Conservation (phyloP, 768 basidiomycete genomes). For the Collybiopsis confluens region DNA sequence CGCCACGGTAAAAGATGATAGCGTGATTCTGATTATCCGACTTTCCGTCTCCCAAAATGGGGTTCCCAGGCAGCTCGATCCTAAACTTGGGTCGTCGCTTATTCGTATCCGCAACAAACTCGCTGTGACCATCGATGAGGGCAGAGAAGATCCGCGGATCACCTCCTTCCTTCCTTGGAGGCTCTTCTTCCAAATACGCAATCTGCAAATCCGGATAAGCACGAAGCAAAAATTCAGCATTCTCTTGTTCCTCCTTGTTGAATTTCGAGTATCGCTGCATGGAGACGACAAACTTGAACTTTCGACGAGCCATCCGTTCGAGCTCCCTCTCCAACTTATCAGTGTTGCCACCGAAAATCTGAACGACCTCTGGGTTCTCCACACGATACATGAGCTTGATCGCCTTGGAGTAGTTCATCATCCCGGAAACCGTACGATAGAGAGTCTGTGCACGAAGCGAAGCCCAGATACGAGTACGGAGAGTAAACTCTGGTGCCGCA, state of each 20-base stretch:
- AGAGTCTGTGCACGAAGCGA: slow-evolving; percentile 97
- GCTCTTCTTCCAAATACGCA: slow-evolving; percentile 96
- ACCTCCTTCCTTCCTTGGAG: slow-evolving; percentile 88
- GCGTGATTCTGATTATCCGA: slow-evolving; percentile 99
- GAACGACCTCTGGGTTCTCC: slow-evolving; percentile 98
- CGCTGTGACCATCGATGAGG: slow-evolving; percentile 96
- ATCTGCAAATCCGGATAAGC: slow-evolving; percentile 99
- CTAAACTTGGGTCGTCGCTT: slow-evolving; percentile 94
- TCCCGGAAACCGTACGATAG: slow-evolving; percentile 97
- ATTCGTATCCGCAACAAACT: slow-evolving; percentile 86
- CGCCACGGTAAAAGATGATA: slow-evolving; percentile 98
- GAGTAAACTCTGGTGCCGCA: slow-evolving; percentile 95
- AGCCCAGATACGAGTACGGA: slow-evolving; percentile 99
- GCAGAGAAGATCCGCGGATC: slow-evolving; percentile 95
- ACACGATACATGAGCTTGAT: slow-evolving; percentile 99
- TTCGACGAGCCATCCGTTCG: slow-evolving; percentile 95
- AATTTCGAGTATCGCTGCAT: slow-evolving; percentile 99
- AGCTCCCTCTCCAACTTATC: slow-evolving; percentile 95
- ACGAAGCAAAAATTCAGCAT: slow-evolving; percentile 94
- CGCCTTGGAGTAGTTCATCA: slow-evolving; percentile 99
- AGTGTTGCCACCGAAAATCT: slow-evolving; percentile 95
- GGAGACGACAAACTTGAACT: slow-evolving; percentile 98
- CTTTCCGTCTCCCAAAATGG: slow-evolving; percentile 98
- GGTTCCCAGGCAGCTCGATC: slow-evolving; percentile 97
- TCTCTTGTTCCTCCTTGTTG: slow-evolving; percentile 99